A percentile compares a stretch with the other conserved stretches of the same genome.
Evolutionary conservation across 2,329 filamentous ascomycete species (phyloP).

Genomic region (Stemphylium vesicarium): DNA sequence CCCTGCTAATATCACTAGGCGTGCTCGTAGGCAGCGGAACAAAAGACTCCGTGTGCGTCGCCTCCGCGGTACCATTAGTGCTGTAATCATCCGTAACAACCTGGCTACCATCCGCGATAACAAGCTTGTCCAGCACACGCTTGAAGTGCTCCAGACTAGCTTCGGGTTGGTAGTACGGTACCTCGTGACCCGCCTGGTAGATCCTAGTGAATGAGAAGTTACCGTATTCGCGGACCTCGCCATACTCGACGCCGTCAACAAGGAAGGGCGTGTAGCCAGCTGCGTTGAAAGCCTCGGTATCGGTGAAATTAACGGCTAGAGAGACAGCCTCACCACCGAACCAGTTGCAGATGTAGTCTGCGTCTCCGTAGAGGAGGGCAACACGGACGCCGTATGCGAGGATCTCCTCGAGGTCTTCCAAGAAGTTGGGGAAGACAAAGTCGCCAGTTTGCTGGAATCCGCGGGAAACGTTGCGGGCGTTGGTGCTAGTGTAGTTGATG

Average conservation of each 20-base stretch:
- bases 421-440: conserved; percentile 53
- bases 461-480: conserved; percentile 44
- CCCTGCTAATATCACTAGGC: not conserved
- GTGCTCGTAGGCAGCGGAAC: conserved; percentile 36
- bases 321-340: conserved; percentile 77
- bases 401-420: conserved; percentile 57
- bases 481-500: conserved; percentile 61
- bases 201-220: conserved; percentile 64
- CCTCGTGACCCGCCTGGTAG: conserved; percentile 60
- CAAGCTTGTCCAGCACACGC: conserved; percentile 32
- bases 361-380: conserved; percentile 62
- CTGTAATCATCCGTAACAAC: conserved; percentile 36
- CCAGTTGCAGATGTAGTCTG: conserved; percentile 67
- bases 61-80: conserved; percentile 40
- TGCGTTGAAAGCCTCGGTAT: conserved; percentile 60
- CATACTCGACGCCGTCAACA: conserved; percentile 66
- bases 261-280: conserved; percentile 75
- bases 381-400: conserved; percentile 64
- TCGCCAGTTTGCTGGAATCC: conserved; percentile 57
- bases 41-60: conserved; percentile 41
- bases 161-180: conserved; percentile 53
- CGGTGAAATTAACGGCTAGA: conserved; percentile 60
- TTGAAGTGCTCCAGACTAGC: conserved; percentile 41
- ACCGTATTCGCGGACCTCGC: conserved; percentile 75
- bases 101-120: conserved; percentile 39